Conservation (phyloP, 768 basidiomycete species). For the Mycena metata region DNA sequence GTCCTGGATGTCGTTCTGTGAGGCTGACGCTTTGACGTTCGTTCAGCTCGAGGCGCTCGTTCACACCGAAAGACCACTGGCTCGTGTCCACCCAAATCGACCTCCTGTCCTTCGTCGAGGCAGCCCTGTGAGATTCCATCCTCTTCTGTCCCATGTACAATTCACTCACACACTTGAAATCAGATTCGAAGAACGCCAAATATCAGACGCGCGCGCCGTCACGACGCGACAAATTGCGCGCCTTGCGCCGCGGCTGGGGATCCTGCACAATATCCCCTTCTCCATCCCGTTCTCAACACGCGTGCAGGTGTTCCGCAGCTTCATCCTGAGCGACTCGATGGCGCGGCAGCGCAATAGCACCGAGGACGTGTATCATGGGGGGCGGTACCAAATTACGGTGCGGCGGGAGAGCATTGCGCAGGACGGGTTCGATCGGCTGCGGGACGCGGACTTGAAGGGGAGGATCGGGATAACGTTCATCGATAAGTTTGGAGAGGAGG, state of each 20-base stretch:
- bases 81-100: slow-evolving; percentile 67
- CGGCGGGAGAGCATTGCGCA: slow-evolving; percentile 85
- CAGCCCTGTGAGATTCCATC: slow-evolving; percentile 74
- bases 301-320: slow-evolving; percentile 90
- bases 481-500: slow-evolving; percentile 87
- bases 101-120: slow-evolving; percentile 80
- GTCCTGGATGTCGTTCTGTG: background rate
- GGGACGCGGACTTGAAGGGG: slow-evolving; percentile 83
- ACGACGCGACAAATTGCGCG: slow-evolving; percentile 80
- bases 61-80: slow-evolving; percentile 91
- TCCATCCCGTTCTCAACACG: slow-evolving; percentile 93
- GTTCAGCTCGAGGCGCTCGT: slow-evolving; percentile 83
- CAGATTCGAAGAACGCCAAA: slow-evolving; percentile 77
- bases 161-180: slow-evolving; percentile 15
- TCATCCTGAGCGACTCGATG: slow-evolving; percentile 76
- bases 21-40: slow-evolving; percentile 24
- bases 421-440: slow-evolving; percentile 91
- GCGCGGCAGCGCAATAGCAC: slow-evolving; percentile 36
- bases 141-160: background rate
- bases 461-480: slow-evolving; percentile 92
- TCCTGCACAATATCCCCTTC: slow-evolving; percentile 97
- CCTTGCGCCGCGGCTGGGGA: slow-evolving; percentile 87
- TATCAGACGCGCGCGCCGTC: slow-evolving; percentile 51
- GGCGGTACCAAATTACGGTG: slow-evolving; percentile 63
- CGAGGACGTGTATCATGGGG: slow-evolving; percentile 37